phyloP scores from a whole-genome alignment of 345 rosid species.

The Trapa incisa region DNA sequence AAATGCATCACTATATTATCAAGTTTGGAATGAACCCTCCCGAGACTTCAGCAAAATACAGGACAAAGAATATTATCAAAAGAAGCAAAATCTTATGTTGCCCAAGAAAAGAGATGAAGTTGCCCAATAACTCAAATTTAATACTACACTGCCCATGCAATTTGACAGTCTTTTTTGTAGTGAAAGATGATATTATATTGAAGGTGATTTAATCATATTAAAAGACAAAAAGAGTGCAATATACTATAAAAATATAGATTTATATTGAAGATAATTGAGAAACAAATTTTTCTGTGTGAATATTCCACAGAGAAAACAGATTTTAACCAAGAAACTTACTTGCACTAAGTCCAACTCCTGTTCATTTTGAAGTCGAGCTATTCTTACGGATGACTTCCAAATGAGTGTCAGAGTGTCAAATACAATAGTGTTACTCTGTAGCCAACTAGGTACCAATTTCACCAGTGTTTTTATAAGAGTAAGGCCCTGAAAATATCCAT shows the following conservation, averaged over 20 bases:
- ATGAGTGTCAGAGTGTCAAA: constrained; percentile 76
- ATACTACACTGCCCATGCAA: neutral
- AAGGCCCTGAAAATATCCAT: constrained; percentile 92
- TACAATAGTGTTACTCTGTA: constrained; percentile 71
- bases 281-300: neutral
- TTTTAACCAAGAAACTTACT: constrained; percentile 26
- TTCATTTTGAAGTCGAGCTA: constrained; percentile 79
- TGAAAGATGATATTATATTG: too few species aligned
- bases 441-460: constrained; percentile 80
- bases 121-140: neutral
- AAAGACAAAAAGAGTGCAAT: too few species aligned
- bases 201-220: too few species aligned
- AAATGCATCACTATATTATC: neutral
- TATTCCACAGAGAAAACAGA: neutral
- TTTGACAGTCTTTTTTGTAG: neutral
- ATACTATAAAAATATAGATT: too few species aligned
- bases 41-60: neutral
- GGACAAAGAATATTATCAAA: neutral
- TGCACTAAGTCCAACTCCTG: constrained; percentile 91
- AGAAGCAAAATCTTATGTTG: neutral
- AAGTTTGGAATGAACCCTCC: neutral
- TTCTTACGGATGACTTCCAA: constrained; percentile 92
- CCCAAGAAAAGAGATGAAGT: neutral
- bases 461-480: constrained; percentile 81
- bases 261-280: too few species aligned